Evolutionary conservation across 805 yeast species (phyloP).

Genomic region (Kuraishia capsulata): DNA sequence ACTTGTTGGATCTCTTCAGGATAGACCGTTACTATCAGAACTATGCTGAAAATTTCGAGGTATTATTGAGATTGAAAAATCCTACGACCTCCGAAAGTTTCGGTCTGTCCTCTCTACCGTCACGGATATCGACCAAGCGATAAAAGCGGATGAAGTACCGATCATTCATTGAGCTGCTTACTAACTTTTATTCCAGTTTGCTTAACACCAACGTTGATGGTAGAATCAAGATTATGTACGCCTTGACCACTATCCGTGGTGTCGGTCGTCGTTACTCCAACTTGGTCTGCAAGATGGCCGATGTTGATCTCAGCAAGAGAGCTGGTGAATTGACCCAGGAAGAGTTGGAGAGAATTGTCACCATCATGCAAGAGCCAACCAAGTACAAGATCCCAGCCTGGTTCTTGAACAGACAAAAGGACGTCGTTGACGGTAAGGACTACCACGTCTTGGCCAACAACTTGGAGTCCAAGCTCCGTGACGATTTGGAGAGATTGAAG

Average conservation of each 20-base stretch:
- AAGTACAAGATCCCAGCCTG: slow-evolving; percentile 99
- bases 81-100: too few relatives aligned
- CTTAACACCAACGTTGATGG: slow-evolving; percentile 99
- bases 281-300: slow-evolving; percentile 99
- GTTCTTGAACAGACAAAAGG: slow-evolving; percentile 99
- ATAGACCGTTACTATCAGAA: too few relatives aligned
- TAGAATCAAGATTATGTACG: slow-evolving; percentile 99
- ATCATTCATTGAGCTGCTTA: not conserved
- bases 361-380: slow-evolving; percentile 99
- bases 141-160: not conserved
- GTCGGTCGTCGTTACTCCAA: slow-evolving; percentile 99
- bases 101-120: too few relatives aligned
- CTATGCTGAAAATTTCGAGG: too few relatives aligned
- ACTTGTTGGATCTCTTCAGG: too few relatives aligned
- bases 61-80: too few relatives aligned
- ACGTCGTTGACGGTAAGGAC: slow-evolving; percentile 97
- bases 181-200: slow-evolving; percentile 49
- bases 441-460: slow-evolving; percentile 98
- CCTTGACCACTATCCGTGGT: slow-evolving; percentile 99
- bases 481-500: slow-evolving; percentile 99
- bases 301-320: slow-evolving; percentile 95
- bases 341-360: slow-evolving; percentile 99
- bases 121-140: too few relatives aligned
- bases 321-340: slow-evolving; percentile 99
- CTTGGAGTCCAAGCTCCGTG: slow-evolving; percentile 99